Conservation (phyloP, 106 monocot genomes). For the Triglochin maritima region DNA sequence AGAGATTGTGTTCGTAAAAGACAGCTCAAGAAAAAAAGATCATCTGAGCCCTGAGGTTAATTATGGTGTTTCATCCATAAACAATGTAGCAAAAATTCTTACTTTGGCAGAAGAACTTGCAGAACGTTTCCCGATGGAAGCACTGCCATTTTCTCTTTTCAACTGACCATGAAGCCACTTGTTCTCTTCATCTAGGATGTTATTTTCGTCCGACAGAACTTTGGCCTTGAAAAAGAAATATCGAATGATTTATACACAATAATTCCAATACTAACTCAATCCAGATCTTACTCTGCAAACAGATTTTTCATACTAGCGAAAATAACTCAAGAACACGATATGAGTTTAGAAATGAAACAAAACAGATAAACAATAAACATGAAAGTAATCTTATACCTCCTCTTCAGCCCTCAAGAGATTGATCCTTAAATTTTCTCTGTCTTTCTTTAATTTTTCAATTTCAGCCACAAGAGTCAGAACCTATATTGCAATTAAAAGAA, state of each 20-base stretch:
- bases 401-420: conserved; percentile 81
- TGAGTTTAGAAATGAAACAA: not conserved
- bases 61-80: not conserved
- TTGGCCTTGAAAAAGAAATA: conserved; percentile 42
- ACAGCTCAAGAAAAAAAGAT: not conserved
- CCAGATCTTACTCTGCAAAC: too few species aligned
- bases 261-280: too few species aligned
- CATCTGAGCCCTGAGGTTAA: not conserved
- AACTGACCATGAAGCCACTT: conserved; percentile 43
- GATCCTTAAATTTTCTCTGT: conserved; percentile 50
- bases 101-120: not conserved
- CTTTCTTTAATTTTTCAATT: conserved; percentile 47
- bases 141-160: conserved; percentile 36
- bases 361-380: conserved; percentile 3
- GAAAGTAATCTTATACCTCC: conserved; percentile 36
- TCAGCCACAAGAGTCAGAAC: conserved; percentile 30
- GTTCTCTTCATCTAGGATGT: conserved; percentile 59
- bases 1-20: not conserved
- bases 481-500: not conserved
- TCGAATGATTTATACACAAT: not conserved
- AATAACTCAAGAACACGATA: too few species aligned
- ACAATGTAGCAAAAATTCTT: not conserved
- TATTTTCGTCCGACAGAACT: conserved; percentile 63
- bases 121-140: conserved; percentile 22
- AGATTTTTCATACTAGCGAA: too few species aligned